Evolutionary conservation across 306 rosid species (phyloP).

Genomic region (Quercus wislizeni): DNA sequence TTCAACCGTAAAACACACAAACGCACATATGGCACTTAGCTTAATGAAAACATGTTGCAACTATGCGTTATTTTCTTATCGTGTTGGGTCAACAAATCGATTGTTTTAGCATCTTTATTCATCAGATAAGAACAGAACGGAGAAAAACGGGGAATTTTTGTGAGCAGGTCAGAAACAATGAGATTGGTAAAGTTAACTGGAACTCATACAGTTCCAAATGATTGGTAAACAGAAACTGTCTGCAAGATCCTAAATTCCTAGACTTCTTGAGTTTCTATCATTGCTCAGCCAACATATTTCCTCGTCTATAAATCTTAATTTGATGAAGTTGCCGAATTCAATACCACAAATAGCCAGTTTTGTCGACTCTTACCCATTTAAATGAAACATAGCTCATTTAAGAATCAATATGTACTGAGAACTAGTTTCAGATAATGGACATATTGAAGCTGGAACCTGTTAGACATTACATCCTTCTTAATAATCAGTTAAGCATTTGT

Average conservation of each 20-base stretch:
- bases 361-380: not conserved
- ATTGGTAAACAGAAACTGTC: not conserved
- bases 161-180: not conserved
- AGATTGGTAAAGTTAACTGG: not conserved
- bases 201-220: not conserved
- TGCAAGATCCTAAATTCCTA: conserved; percentile 14
- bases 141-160: not conserved
- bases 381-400: not conserved
- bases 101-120: not conserved
- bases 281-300: conserved; percentile 1
- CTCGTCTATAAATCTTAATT: not conserved
- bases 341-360: not conserved
- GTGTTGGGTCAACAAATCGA: not conserved
- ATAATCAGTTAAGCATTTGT: not conserved
- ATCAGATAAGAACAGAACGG: not conserved
- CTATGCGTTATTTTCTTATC: not conserved
- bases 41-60: not conserved
- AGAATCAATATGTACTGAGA: not conserved
- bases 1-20: not conserved
- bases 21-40: not conserved
- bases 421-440: not conserved
- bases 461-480: not conserved
- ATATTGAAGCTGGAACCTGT: not conserved
- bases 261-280: not conserved
- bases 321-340: not conserved